Base-by-base conservation (phyloP, 2,329 filamentous ascomycete genomes). In the Aspergillus pseudotamarii region DNA sequence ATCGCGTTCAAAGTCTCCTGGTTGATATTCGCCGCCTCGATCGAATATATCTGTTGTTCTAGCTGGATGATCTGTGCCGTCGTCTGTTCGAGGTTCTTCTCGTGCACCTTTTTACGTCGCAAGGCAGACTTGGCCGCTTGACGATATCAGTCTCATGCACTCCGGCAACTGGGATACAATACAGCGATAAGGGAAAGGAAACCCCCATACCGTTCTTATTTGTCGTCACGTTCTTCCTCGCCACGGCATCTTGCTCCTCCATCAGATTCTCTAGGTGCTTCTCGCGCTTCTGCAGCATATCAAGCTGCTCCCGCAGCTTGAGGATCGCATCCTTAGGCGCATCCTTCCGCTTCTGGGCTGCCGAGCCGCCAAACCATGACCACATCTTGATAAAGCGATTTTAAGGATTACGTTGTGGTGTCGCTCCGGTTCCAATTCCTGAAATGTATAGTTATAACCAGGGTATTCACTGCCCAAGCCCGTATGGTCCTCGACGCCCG, bases 11-110 rank as follows among this genome's bases (percentile, higher is more conserved):
- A 84, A 14, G 95, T 99, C 84, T 97, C 94, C 81, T 94, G 90
- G 85, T 99, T 99, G 84, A 99, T 97, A 78, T 98, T 99, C 66
- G 95, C 95, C 55, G 94, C 93, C 81, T 99, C 95, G 83, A 99
- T 98, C 64, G 92, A 90, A 79, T 95, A 95, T 75, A 98, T 96
- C 79, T 99, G 93, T 75, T 94, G 91, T 79, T 99, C 95, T 51
- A 99, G 85, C 26, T 95, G 96, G 72, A 89, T 88, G 75, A 98
- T 96, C 81, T 98, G 94, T 36, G 91, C 88, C 64, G 88, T 86
- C 1, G 94, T 98, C 81, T 97, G 94, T 70, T 97, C 93, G 63
- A 97, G 87, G 61, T 92, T 92, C 79, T 94, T 91, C 80, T 98
- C 93, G 74, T 95, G 92, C 71, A 89, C 86, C 87, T 99, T 98